Evolutionary conservation across 768 basidiomycete genomes (phyloP), one percentile per base, ranked within the genome.

Genomic region (Lenzites betulinus): DNA sequence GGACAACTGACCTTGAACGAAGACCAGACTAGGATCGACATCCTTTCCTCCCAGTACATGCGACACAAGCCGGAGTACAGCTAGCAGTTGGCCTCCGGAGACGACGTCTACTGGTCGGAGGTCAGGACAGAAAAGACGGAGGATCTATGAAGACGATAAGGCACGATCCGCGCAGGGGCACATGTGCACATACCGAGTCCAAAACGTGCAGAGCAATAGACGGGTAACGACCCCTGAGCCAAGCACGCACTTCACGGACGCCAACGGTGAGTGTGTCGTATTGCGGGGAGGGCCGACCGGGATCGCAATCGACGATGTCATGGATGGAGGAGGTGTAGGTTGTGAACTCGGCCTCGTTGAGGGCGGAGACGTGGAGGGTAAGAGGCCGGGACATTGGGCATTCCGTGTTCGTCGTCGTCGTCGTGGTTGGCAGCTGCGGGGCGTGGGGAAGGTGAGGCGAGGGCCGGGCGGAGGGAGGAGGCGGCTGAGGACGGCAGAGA

Each of bases 11-110:
- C 91, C 86, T 78, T 93, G 91, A 1, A 88, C 80, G 64, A 93
- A 93, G 0, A 87, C 89, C 28, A 92, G 79, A 7, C 77, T 76
- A 44, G 84, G 76, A 59, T 92, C 89, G 1, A 89, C 72, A 8
- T 83, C 79, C 58, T 81, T 83, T 12, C 89, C 89, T n/a, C 67
- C 67, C 15, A 74, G 76, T 66, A 83, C 79, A 36, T 92, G 90
- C 7, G 83, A 71, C 0, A 88, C 81, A 2, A 93, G 82, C 41
- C 91, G 75, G 23, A 91, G 74, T 0, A 81, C 85, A 8, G 90
- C 90, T 66, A 92, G 92, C 69, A 92, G 90, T 66, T 93, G 87
- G 16, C 87, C 86, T 1, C 86, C 85, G 11, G 79, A 78, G 35
- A 93, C 75, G 2, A 75, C 73, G 64, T 89, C 87, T 8, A 76